phyloP scores from a whole-genome alignment of 306 rosid species.

The Medicago ruthenica region DNA sequence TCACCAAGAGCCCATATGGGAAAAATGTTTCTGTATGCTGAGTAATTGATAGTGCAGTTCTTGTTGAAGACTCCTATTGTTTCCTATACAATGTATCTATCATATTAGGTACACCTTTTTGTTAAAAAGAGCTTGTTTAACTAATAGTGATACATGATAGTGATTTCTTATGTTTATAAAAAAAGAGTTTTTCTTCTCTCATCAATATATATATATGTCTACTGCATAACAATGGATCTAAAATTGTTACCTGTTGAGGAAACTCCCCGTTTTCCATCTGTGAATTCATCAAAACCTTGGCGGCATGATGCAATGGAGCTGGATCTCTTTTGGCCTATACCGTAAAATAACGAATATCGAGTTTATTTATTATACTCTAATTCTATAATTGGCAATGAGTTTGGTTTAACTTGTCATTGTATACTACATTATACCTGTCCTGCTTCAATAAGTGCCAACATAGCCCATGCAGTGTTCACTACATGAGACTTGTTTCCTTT shows the following conservation, averaged over 20 bases:
- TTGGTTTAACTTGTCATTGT: neutral
- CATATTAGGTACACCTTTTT: neutral
- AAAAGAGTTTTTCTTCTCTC: neutral
- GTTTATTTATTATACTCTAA: neutral
- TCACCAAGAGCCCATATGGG: slow-evolving; percentile 87
- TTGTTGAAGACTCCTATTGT: slow-evolving; percentile 67
- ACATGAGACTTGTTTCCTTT: slow-evolving; percentile 61
- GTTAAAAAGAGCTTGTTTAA: neutral
- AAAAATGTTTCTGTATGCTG: slow-evolving; percentile 69
- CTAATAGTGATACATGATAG: too few relatives aligned
- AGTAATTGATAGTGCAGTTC: slow-evolving; percentile 61
- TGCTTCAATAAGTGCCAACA: slow-evolving; percentile 73
- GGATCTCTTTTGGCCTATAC: slow-evolving; percentile 65
- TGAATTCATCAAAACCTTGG: slow-evolving; percentile 61
- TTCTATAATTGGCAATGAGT: neutral
- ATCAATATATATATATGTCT: neutral
- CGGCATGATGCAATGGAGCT: slow-evolving; percentile 63
- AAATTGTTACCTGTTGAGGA: slow-evolving; percentile 74
- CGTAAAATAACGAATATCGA: neutral
- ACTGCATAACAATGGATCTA: neutral
- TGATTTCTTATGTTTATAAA: too few relatives aligned
- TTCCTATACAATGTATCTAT: too few relatives aligned
- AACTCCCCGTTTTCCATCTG: slow-evolving; percentile 71
- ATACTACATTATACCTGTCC: slow-evolving; percentile 55
- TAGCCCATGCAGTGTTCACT: slow-evolving; percentile 78